Evolutionary conservation across 495 filamentous ascomycete genomes (phyloP), one percentile per base, ranked within the genome.

Genomic region (Penicillium psychrofluorescens): DNA sequence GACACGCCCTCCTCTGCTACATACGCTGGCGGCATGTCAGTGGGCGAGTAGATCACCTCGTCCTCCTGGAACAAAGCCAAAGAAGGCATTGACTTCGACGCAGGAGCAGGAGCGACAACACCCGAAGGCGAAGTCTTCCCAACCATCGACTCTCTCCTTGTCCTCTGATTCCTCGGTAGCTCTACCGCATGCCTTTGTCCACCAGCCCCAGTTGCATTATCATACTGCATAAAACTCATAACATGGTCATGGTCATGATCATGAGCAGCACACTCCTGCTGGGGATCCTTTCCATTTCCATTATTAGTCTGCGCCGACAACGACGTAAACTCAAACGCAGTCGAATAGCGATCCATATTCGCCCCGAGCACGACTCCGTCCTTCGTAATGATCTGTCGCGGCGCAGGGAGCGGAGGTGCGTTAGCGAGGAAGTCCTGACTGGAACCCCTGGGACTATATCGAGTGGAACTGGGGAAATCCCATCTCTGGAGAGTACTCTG

Each of bases 211-310:
- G 35, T 7, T 6, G 12, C 34, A n/a, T 35, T 12, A 29, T 44
- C 51, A 49, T 53, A 64, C 7, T 57, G 42, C 62, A 66, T 63
- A 22, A 68, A 68, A 29, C 64, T 68, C 62, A 66, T 59, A 14
- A 64, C 58, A 53, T 68, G 64, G 2, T 44, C 36, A 6, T 35
- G 32, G 8, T 16, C 16, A 16, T 4, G 16, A 4, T 16, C 16
- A 22, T 22, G 14, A 28, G 10, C 22, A 30, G 10, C 11, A n/a
- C 11, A 32, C n/a, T n/a, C 6, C 2, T 15, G 12, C 33, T 22
- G 10, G 32, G 3, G 0, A 0, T 34, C 10, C 11, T 30, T 29
- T 10, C 35, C 37, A 11, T 35, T 33, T 14, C 16, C 8, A 1
- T 6, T 16, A 33, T 10, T 12, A 29, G 15, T 8, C 29, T 43